Conservation (phyloP, 805 yeast species). For the Pichia exigua region DNA sequence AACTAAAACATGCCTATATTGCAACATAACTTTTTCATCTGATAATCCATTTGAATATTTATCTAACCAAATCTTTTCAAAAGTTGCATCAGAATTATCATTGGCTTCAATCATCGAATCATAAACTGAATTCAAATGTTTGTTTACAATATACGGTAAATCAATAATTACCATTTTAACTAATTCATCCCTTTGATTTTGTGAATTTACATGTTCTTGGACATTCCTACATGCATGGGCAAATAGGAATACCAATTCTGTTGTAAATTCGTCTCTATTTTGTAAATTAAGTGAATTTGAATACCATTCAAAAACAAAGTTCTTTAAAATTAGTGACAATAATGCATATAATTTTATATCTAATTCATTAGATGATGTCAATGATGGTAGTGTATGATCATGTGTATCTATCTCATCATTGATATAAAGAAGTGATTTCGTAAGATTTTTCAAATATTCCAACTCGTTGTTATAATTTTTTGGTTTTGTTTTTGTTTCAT, state of each 20-base stretch:
- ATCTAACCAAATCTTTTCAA: neutral
- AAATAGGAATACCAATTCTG: conserved; percentile 32
- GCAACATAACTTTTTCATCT: neutral
- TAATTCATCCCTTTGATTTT: conserved; percentile 2
- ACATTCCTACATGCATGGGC: conserved; percentile 35
- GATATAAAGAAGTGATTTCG: neutral
- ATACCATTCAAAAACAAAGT: conserved; percentile 43
- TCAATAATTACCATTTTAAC: conserved; percentile 3
- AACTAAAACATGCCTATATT: conserved; percentile 21
- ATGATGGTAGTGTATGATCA: neutral
- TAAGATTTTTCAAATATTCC: neutral
- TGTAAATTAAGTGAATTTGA: conserved; percentile 26
- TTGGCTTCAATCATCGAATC: neutral
- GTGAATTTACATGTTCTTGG: conserved; percentile 27
- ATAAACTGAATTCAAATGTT: neutral
- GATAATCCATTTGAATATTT: conserved; percentile 4
- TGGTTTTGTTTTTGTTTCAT: neutral
- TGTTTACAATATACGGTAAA: neutral
- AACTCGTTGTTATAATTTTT: neutral
- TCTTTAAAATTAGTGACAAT: conserved; percentile 37
- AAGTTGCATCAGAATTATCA: neutral
- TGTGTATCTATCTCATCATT: conserved; percentile 8
- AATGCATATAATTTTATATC: conserved; percentile 41
- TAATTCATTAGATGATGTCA: conserved; percentile 28
- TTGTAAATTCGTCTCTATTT: conserved; percentile 34